phyloP scores from a whole-genome alignment of 257 asterid genomes.

The Anisodus acutangulus region DNA sequence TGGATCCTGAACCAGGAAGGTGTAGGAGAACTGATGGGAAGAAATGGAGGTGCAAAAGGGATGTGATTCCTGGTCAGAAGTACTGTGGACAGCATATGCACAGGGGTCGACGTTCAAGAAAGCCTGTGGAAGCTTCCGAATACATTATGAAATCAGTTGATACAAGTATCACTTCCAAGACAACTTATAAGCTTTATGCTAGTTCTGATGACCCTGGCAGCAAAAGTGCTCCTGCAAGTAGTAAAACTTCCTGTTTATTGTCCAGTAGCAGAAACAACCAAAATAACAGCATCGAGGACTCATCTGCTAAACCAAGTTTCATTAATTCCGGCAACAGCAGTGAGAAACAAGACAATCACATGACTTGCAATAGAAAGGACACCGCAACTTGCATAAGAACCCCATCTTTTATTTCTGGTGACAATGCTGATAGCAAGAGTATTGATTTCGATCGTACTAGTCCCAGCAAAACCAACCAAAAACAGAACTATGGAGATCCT shows the following conservation, averaged over 20 bases:
- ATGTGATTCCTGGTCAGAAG: slow-evolving; percentile 53
- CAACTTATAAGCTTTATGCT: background rate
- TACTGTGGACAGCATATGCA: slow-evolving; percentile 75
- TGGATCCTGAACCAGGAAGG: slow-evolving; percentile 72
- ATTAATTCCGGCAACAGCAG: slow-evolving; percentile 17
- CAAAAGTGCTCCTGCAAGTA: slow-evolving; percentile 32
- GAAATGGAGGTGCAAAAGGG: slow-evolving; percentile 77
- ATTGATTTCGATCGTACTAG: slow-evolving; percentile 27
- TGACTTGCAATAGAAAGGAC: slow-evolving; percentile 16
- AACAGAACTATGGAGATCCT: slow-evolving; percentile 32
- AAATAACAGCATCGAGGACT: slow-evolving; percentile 8
- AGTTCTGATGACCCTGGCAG: slow-evolving; percentile 26
- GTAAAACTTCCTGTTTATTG: slow-evolving; percentile 26
- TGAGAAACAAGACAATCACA: slow-evolving; percentile 34
- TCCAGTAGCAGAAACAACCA: slow-evolving; percentile 17
- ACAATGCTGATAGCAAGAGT: slow-evolving; percentile 30
- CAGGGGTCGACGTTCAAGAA: slow-evolving; percentile 85
- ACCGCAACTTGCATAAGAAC: background rate
- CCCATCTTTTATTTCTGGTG: slow-evolving; percentile 24
- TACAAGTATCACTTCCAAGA: slow-evolving; percentile 13
- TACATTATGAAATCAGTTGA: slow-evolving; percentile 15
- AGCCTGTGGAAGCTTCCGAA: slow-evolving; percentile 67
- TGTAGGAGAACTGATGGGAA: slow-evolving; percentile 81
- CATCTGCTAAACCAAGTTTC: slow-evolving; percentile 17
- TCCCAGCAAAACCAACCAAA: slow-evolving; percentile 27